Evolutionary conservation across 2,329 filamentous ascomycete species (phyloP).

Genomic region (Lasiodiplodia citricola): DNA sequence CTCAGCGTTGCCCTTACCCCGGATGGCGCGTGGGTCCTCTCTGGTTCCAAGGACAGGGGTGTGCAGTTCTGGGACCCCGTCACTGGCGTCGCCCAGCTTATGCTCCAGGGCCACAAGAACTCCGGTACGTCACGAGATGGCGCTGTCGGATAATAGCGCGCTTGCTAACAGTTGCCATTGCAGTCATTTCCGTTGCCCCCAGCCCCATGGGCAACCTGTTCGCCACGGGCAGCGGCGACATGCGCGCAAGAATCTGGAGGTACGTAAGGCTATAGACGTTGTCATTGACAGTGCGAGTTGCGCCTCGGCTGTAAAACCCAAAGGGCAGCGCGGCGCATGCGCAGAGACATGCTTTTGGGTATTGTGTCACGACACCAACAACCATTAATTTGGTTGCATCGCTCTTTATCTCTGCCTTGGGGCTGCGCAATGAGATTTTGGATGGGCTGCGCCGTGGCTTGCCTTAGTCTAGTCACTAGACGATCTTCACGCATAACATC

Average conservation of each 20-base stretch:
- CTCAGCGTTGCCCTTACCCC: constrained; percentile 94
- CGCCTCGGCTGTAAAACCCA: neutral
- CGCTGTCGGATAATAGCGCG: constrained; percentile 10
- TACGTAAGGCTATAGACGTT: constrained; percentile 51
- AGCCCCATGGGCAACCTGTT: constrained; percentile 88
- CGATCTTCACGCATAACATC: constrained; percentile 22
- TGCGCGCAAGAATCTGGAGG: constrained; percentile 97
- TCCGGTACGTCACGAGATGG: constrained; percentile 61
- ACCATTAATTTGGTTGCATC: constrained; percentile 1
- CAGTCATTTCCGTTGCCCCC: constrained; percentile 94
- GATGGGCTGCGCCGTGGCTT: constrained; percentile 15
- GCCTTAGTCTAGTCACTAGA: constrained; percentile 22
- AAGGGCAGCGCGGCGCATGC: neutral
- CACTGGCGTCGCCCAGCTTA: constrained; percentile 92
- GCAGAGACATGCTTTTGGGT: neutral
- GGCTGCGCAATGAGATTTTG: constrained; percentile 4
- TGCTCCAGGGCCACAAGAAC: constrained; percentile 99
- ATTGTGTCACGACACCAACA: neutral
- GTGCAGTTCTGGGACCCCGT: constrained; percentile 99
- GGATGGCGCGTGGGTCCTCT: constrained; percentile 94
- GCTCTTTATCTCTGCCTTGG: constrained; percentile 5
- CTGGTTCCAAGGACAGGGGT: constrained; percentile 93
- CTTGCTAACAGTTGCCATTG: constrained; percentile 1
- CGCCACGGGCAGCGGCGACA: constrained; percentile 95
- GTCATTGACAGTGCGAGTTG: neutral